Base-by-base conservation (phyloP, 2,329 filamentous ascomycete species). In the Nothopassalora personata region DNA sequence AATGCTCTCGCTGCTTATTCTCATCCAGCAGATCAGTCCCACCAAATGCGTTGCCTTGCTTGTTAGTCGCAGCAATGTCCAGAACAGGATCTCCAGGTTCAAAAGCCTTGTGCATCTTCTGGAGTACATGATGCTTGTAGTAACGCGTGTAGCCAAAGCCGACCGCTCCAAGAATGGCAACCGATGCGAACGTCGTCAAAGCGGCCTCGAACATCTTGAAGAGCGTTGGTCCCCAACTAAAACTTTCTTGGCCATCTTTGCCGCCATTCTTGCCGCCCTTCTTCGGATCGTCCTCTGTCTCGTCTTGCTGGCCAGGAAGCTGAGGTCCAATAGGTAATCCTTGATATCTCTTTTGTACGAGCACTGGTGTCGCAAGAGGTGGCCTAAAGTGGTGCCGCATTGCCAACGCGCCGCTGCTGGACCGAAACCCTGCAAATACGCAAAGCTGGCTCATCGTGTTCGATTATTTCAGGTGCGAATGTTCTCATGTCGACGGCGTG, bases 71-170 rank as follows among this genome's bases (percentile, higher is more conserved):
- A 1, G 91, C 91, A 49, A 74, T 61, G 39, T 72, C 70, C 43
- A 74, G 58, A 89, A 92, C 18, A 93, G 83, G 28, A 72, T 99
- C 94, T 10, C 94, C 94, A 1, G 92, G 91, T 59, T 88, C 82
- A 74, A 99, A 99, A 27, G 94, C 94, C 67, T 89, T 88, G 65
- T 89, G 85, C 81, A 99, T 97, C 76, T 99, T 99, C 64, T 86
- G 78, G n/a, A 97, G 79, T 30, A 97, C 91, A 57, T 96, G 77
- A 75, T 87, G 82, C 77, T 99, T 99, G 83, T 99, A 76, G 67
- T 79, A 80, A 30, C 77, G 66, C 27, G 65, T 66, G 56, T 64
- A 95, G 51, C 81, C 80, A 73, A 90, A 93, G 27, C 87, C 90
- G 6, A 89, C 88, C 5, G 61, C 62, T 48, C 75, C 79, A 8